Evolutionary conservation across 495 filamentous ascomycete genomes (phyloP), one percentile per base, ranked within the genome.

Genomic region (Neurospora sp.): DNA sequence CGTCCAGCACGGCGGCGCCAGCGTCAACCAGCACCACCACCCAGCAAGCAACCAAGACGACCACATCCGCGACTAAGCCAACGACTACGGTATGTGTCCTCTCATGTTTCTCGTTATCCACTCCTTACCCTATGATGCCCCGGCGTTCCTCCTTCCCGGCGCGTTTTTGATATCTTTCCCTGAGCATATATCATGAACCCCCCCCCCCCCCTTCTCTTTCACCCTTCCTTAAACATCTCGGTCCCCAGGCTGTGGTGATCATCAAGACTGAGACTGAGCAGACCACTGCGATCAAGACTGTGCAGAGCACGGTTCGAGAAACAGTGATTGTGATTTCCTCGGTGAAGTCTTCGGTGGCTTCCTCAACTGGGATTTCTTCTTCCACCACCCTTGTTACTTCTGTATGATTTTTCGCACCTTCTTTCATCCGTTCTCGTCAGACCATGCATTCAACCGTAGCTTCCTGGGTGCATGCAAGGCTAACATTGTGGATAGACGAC

Each of bases 281-380:
- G 80, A 78, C 72, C 59, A 79, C 77, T 75, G 73, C 76, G 71
- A 80, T 82, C 76, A 74, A 79, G 76, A 78, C 71, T 66, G 73
- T 79, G 71, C 76, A 80, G 79, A 79, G 72, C 74, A 83, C 81
- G 43, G 75, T 80, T 71, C 71, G 76, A 39, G 78, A 73, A 66
- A 81, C 78, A 39, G 78, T 79, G 71, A 81, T 78, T 70, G 62
- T 79, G 62, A 69, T 17, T 19, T 28, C 54, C 28, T 66, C 54
- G 15, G 28, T 66, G 15, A 66, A 66, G 54, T 66, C 77, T 24
- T 74, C 76, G 74, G 77, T 77, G 66, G 62, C 71, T 24, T 73
- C 76, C 19, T 74, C 77, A 37, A 66, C 76, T 28, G 37, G 21
- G 45, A 45, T 70, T 28, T 39, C 72, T 40, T 71, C 78, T 70